Conservation (phyloP, 345 rosid genomes). For the Rhodamnia argentea region DNA sequence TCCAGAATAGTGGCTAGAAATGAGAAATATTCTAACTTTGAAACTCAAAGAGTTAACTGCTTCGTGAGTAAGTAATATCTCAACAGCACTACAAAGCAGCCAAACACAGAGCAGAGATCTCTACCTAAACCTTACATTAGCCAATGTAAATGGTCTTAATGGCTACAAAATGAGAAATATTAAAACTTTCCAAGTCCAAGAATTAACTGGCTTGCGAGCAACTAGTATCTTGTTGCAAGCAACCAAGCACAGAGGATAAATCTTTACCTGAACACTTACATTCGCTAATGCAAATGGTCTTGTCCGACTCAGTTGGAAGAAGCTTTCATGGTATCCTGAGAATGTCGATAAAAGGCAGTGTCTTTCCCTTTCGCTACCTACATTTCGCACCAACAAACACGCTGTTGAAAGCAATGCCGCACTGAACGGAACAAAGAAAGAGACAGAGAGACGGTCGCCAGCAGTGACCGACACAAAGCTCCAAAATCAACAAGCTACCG, state of each 20-base stretch:
- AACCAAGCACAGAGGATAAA: neutral
- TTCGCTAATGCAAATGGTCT: neutral
- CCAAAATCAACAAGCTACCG: neutral
- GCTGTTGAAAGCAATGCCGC: neutral
- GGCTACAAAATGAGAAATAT: neutral
- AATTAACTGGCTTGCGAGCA: neutral
- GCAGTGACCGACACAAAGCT: neutral
- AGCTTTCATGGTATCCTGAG: neutral
- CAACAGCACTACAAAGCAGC: neutral
- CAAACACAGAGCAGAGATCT: neutral
- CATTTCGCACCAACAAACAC: constrained; percentile 2
- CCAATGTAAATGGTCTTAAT: neutral
- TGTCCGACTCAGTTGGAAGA: neutral
- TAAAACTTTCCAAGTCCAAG: neutral
- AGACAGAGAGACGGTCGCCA: neutral
- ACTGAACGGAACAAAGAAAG: neutral
- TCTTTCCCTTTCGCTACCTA: neutral
- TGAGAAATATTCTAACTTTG: neutral
- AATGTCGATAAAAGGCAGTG: neutral
- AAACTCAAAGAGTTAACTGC: neutral
- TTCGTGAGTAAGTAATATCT: neutral
- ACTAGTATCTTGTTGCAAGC: neutral
- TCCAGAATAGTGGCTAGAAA: neutral
- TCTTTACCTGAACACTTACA: neutral
- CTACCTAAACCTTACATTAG: neutral